These are phyloP conservation scores for Kluyveromyces aestuarii DNA, from an alignment of 805 yeast species.

Conservation along the genomic window DNA sequence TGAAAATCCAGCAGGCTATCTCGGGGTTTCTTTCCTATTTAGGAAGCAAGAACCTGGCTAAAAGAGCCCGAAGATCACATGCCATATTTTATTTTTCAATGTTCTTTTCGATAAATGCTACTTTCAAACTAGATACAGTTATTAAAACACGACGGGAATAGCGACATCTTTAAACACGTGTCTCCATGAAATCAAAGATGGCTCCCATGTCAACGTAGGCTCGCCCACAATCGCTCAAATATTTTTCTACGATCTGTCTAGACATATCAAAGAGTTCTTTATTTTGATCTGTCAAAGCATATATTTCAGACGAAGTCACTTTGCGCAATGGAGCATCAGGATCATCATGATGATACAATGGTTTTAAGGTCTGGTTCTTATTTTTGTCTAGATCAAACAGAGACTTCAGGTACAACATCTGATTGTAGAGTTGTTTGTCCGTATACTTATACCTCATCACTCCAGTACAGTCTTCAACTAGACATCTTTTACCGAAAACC, in stretches of 20 bases:
- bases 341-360: constrained; percentile 36
- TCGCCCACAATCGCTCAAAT: constrained; percentile 75
- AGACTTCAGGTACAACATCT: constrained; percentile 67
- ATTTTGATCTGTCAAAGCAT: constrained; percentile 75
- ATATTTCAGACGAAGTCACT: constrained; percentile 43
- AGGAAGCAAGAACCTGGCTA: not conserved
- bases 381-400: constrained; percentile 79
- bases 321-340: constrained; percentile 26
- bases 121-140: too few relatives aligned
- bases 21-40: not conserved
- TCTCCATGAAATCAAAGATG: constrained; percentile 56
- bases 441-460: constrained; percentile 67
- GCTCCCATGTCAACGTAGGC: constrained; percentile 79
- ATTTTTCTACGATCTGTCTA: constrained; percentile 56
- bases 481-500: constrained; percentile 82
- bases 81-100: not conserved
- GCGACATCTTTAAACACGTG: not conserved
- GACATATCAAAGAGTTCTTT: constrained; percentile 47
- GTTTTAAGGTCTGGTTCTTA: constrained; percentile 45
- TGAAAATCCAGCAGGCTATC: not conserved
- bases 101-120: too few relatives aligned
- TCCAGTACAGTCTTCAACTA: constrained; percentile 57
- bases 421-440: constrained; percentile 79
- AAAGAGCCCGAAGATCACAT: not conserved
- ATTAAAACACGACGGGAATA: too few relatives aligned